Evolutionary conservation across 768 basidiomycete genomes (phyloP).

Genomic region (Gloeopeniophorella convolvens): DNA sequence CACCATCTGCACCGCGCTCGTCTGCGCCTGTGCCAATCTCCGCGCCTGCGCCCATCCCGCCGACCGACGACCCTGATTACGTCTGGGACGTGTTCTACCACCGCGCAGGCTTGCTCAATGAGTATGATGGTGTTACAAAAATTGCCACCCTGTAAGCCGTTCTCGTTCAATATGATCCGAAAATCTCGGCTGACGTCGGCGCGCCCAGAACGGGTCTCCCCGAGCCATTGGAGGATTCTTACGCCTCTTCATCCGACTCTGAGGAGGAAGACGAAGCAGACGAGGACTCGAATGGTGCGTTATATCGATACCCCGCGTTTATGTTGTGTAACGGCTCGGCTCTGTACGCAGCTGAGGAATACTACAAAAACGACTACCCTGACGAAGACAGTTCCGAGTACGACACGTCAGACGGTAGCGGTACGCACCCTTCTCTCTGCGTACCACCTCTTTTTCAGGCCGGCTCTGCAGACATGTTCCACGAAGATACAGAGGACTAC

Average conservation of each 20-base stretch:
- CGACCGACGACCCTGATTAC: slow-evolving; percentile 46
- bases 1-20: slow-evolving; percentile 6
- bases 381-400: slow-evolving; percentile 48
- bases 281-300: slow-evolving; percentile 76
- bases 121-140: slow-evolving; percentile 49
- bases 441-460: neutral
- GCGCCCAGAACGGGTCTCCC: slow-evolving; percentile 56
- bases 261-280: slow-evolving; percentile 71
- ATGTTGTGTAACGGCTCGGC: no score
- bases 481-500: neutral
- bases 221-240: slow-evolving; percentile 42
- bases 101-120: slow-evolving; percentile 49
- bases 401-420: slow-evolving; percentile 24
- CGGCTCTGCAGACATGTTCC: slow-evolving; percentile 2
- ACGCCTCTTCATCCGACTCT: slow-evolving; percentile 49
- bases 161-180: neutral
- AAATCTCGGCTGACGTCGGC: neutral
- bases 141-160: slow-evolving; percentile 59
- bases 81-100: slow-evolving; percentile 85
- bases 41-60: slow-evolving; percentile 3
- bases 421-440: neutral
- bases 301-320: no score
- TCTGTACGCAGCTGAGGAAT: slow-evolving; percentile 64
- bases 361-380: slow-evolving; percentile 81
- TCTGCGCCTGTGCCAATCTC: neutral